Conservation (phyloP, 768 basidiomycete species). For the Boletus pseudo-olivaceus region DNA sequence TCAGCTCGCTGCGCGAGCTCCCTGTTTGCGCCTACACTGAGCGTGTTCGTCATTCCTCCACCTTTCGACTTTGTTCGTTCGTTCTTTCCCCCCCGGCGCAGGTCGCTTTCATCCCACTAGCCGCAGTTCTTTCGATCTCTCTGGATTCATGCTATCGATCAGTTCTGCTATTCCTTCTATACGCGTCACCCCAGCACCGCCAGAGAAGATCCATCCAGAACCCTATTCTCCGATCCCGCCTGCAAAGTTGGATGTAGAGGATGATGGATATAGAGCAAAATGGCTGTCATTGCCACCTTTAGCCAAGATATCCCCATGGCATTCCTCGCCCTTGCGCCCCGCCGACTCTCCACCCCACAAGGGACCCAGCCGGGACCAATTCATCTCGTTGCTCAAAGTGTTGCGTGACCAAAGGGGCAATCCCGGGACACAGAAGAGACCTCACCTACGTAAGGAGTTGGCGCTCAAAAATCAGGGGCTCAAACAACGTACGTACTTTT, state of each 20-base stretch:
- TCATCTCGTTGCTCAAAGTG: constrained; percentile 60
- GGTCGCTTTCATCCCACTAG: constrained; percentile 40
- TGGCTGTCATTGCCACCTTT: constrained; percentile 51
- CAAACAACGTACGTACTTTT: constrained; percentile 59
- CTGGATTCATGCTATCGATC: constrained; percentile 40
- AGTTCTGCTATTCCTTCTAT: constrained; percentile 58
- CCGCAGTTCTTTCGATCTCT: constrained; percentile 1
- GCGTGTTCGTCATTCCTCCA: background rate
- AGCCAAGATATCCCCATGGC: constrained; percentile 25
- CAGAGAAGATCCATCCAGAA: constrained; percentile 47
- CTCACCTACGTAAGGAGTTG: constrained; percentile 70
- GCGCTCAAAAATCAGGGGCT: constrained; percentile 67
- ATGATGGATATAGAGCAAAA: constrained; percentile 54
- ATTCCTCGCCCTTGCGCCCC: constrained; percentile 51
- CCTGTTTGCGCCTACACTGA: background rate
- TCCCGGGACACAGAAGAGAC: constrained; percentile 43
- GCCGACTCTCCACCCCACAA: constrained; percentile 36
- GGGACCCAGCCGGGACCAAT: constrained; percentile 61
- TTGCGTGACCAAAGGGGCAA: constrained; percentile 54
- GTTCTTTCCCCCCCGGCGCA: constrained; percentile 43
- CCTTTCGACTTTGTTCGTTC: constrained; percentile 23
- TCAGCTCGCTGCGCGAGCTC: constrained; percentile 17
- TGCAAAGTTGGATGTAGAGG: constrained; percentile 32
- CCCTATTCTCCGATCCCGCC: constrained; percentile 62
- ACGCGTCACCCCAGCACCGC: constrained; percentile 64